Evolutionary conservation across 2,329 filamentous ascomycete species (phyloP).

Genomic region (Uncinocarpus reesii): DNA sequence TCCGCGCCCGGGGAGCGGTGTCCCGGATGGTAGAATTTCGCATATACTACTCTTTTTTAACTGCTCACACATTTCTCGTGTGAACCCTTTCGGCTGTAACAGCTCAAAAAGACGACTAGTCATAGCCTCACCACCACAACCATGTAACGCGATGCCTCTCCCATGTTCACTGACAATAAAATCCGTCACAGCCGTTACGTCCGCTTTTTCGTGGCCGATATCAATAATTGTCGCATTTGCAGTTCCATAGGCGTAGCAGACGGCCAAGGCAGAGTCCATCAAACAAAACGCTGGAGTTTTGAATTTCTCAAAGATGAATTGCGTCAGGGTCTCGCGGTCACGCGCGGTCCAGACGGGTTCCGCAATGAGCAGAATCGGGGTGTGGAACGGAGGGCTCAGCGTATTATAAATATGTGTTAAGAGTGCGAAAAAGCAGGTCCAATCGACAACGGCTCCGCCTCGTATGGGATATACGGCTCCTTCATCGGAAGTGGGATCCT

Average conservation of each 20-base stretch:
- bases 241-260: constrained; percentile 69
- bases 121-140: constrained; percentile 80
- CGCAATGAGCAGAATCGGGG: constrained; percentile 79
- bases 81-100: constrained; percentile 49
- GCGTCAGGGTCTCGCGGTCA: constrained; percentile 76
- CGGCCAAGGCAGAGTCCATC: constrained; percentile 78
- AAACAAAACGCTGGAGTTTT: constrained; percentile 85
- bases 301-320: constrained; percentile 96
- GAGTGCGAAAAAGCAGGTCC: constrained; percentile 87
- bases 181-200: constrained; percentile 82
- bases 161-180: constrained; percentile 62
- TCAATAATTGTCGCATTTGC: constrained; percentile 78
- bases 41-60: constrained; percentile 54
- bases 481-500: constrained; percentile 77
- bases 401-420: constrained; percentile 84
- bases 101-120: constrained; percentile 62
- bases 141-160: constrained; percentile 49
- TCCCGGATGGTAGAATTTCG: constrained; percentile 49
- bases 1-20: constrained; percentile 46
- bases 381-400: constrained; percentile 85
- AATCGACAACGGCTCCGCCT: constrained; percentile 75
- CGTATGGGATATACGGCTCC: constrained; percentile 79
- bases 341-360: constrained; percentile 83
- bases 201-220: constrained; percentile 83
- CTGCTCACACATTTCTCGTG: constrained; percentile 54